Percentiles rank a stretch among this genome's conserved stretches.
Conservation (phyloP, 2,329 filamentous ascomycete species). For the Monilinia vaccinii-corymbosi region DNA sequence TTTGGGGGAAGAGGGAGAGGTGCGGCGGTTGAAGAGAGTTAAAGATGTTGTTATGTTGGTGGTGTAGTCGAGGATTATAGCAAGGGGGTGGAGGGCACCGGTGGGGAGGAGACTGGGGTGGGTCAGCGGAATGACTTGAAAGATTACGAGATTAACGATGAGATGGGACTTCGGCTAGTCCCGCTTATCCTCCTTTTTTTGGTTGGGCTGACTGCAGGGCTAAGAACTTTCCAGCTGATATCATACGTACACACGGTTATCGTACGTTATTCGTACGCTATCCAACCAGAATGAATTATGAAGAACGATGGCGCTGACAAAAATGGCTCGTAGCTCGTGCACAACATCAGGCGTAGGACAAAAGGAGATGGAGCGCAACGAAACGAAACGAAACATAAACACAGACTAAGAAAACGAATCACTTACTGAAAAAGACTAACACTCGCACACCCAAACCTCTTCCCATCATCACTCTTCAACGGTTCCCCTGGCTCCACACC, state of each 20-base stretch:
- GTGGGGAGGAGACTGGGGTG: constrained; percentile 17
- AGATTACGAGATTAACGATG: too few species aligned
- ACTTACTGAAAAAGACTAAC: constrained; percentile 37
- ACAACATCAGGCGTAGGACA: background rate
- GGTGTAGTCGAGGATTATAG: constrained; percentile 40
- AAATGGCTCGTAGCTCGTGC: background rate
- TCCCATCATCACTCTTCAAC: constrained; percentile 14
- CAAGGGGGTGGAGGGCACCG: constrained; percentile 39
- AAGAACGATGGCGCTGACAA: background rate
- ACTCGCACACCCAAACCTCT: constrained; percentile 29
- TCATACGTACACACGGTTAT: background rate
- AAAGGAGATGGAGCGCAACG: too few species aligned
- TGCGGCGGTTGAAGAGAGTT: constrained; percentile 39
- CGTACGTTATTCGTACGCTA: background rate
- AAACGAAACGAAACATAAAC: background rate
- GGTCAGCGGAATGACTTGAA: background rate
- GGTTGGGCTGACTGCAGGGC: background rate
- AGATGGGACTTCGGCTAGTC: background rate
- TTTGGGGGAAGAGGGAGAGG: constrained; percentile 27
- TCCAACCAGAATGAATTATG: background rate
- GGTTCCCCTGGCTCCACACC: background rate
- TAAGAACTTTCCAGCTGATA: background rate
- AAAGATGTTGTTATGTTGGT: constrained; percentile 35
- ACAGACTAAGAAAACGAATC: constrained; percentile 4
- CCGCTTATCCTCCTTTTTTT: background rate